Conservation (phyloP, 2,329 filamentous ascomycete species). For the Cercospora sesami region DNA sequence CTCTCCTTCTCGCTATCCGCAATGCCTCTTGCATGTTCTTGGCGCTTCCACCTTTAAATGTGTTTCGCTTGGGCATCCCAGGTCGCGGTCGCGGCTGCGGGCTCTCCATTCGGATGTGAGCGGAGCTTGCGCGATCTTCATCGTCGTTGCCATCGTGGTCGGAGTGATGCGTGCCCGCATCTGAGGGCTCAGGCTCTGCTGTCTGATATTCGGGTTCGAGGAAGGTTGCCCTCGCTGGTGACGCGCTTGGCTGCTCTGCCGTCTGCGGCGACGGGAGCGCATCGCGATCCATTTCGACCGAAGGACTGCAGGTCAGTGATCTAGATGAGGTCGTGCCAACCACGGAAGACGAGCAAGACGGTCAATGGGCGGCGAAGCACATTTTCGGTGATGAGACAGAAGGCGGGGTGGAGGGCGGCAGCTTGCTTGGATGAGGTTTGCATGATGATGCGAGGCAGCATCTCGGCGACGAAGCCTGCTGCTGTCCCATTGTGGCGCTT, state of each 20-base stretch:
- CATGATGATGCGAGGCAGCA: neutral
- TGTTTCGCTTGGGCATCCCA: conserved; percentile 32
- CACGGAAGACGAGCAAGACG: neutral
- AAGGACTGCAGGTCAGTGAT: neutral
- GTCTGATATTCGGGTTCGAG: conserved; percentile 12
- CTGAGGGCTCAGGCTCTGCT: conserved; percentile 12
- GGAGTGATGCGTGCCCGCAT: neutral
- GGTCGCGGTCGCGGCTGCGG: conserved; percentile 33
- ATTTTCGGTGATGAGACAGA: neutral
- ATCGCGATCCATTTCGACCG: neutral
- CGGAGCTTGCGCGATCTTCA: conserved; percentile 19
- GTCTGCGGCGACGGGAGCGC: neutral
- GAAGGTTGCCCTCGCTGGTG: neutral
- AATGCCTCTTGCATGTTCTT: conserved; percentile 43
- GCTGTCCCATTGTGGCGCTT: neutral
- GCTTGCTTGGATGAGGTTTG: neutral
- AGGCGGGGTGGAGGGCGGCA: conserved; percentile 5
- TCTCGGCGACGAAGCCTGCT: conserved; percentile 1
- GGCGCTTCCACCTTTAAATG: conserved; percentile 34
- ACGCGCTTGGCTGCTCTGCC: neutral
- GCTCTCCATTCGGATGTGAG: conserved; percentile 33
- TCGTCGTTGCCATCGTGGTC: conserved; percentile 13
- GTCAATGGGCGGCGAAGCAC: neutral
- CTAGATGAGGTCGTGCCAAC: neutral
- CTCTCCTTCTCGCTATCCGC: conserved; percentile 44